A percentile compares a stretch with the other conserved stretches of the same genome.
Conservation (phyloP, 805 yeast genomes). For the Komagataella pseudopastoris region DNA sequence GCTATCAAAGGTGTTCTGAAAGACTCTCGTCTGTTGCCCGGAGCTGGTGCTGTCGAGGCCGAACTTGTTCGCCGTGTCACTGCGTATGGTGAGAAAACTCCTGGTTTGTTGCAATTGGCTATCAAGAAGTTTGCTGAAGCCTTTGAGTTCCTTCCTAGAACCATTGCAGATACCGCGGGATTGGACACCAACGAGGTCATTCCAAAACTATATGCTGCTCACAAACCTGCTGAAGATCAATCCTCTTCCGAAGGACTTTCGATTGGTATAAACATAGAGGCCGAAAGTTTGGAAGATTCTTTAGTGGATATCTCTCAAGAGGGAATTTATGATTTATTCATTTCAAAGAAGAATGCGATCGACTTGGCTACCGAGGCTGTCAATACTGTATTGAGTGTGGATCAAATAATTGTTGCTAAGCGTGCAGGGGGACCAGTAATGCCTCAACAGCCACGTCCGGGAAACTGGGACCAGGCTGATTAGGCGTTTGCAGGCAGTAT, state of each 20-base stretch:
- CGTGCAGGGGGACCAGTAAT: constrained; percentile 96
- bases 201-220: constrained; percentile 82
- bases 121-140: constrained; percentile 91
- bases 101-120: constrained; percentile 86
- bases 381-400: constrained; percentile 77
- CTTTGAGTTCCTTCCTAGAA: constrained; percentile 87
- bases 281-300: constrained; percentile 45
- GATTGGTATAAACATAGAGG: constrained; percentile 71
- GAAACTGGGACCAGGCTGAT: constrained; percentile 94
- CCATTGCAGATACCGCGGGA: constrained; percentile 90
- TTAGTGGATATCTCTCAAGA: constrained; percentile 55
- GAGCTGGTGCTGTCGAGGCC: constrained; percentile 93
- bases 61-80: constrained; percentile 73
- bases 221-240: constrained; percentile 34
- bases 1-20: constrained; percentile 82
- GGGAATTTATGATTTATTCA: constrained; percentile 67
- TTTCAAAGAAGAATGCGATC: constrained; percentile 77
- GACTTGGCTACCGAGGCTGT: constrained; percentile 94
- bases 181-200: constrained; percentile 81
- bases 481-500: constrained; percentile 14
- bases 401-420: constrained; percentile 97
- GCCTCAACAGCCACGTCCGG: constrained; percentile 78
- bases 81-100: constrained; percentile 83
- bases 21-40: constrained; percentile 74
- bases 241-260: constrained; percentile 6